Evolutionary conservation across 1,284 basidiomycete species (phyloP), one percentile per base, ranked within the genome.

Genomic region (Austroboletus rostrupii): DNA sequence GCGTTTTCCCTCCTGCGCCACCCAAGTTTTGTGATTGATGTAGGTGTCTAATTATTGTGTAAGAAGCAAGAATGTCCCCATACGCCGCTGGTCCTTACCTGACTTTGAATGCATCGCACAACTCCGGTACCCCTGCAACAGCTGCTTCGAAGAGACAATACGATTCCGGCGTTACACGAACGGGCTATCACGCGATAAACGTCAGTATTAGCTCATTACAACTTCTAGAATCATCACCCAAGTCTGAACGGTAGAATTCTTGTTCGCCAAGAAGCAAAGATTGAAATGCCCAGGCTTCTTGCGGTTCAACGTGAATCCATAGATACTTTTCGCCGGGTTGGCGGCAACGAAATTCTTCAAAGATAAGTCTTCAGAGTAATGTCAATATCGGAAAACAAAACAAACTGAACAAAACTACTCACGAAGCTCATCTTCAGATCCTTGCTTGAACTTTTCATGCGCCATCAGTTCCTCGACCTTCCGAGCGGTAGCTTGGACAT

Each of bases 51-150:
- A 38, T 52, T 11, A 50, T 32, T 23, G 14, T 33, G 46, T 57
- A 36, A 52, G 56, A 52, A 28, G 60, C 49, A 52, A 59, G 39
- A 32, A 21, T 32, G 26, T 4, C 16, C 28, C 36, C 20, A 14
- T 1, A 38, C 28, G 8, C 9, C 14, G 12, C 14, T 5, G 7
- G n/a, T 20, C 56, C 79, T 62, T 70, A 89, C 81, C 89, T 77
- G 62, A 91, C 83, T 82, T 97, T 97, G 83, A 97, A 97, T 16
- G 93, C 93, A 65, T 97, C 92, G 59, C 93, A 96, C 3, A 97
- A 73, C 69, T 95, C 92, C 1, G 90, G 85, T 21, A 97, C 91
- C 50, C 90, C 92, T 10, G 90, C 85, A 26, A 92, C 89, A 43
- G 90, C 81, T 13, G 92, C 90, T 56, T 92, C 90, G 61, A 90